Evolutionary conservation across 192 early-diverging fungal species (phyloP).

Genomic region (Helicostylum pulchrum): DNA sequence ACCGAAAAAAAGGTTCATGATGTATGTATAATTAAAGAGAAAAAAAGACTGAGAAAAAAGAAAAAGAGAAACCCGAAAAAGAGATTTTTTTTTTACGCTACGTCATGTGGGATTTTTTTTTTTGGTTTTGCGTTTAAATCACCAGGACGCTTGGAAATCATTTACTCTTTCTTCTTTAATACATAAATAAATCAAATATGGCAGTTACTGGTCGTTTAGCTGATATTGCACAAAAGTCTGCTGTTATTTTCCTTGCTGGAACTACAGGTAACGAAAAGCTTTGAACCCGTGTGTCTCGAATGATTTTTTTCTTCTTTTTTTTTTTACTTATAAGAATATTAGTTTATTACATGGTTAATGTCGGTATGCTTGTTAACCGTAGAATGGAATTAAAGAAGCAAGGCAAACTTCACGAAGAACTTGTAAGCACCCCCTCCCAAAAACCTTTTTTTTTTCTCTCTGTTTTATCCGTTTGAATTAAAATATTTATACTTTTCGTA

Average conservation of each 20-base stretch:
- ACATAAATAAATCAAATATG: conserved; percentile 10
- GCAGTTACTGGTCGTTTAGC: conserved; percentile 21
- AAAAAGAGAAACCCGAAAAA: neutral
- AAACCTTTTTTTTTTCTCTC: too few species aligned
- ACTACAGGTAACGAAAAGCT: conserved; percentile 29
- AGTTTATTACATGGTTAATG: conserved; percentile 38
- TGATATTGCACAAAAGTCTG: conserved; percentile 38
- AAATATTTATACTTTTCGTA: neutral
- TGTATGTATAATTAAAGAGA: neutral
- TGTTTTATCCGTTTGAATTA: neutral
- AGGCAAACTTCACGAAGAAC: conserved; percentile 37
- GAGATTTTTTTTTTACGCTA: neutral
- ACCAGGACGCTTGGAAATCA: conserved; percentile 14
- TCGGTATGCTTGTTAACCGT: conserved; percentile 31
- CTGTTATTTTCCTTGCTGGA: conserved; percentile 32
- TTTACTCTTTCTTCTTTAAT: too few species aligned
- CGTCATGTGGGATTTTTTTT: too few species aligned
- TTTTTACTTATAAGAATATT: neutral
- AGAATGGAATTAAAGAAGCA: conserved; percentile 37
- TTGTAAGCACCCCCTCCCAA: too few species aligned
- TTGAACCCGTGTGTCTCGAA: neutral
- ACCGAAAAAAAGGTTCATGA: conserved; percentile 76
- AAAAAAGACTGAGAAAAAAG: neutral
- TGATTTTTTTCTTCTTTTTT: neutral
- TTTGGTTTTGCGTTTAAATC: neutral